Conservation (phyloP, 192 early-diverging fungal species). For the Bifiguratus adelaidae region DNA sequence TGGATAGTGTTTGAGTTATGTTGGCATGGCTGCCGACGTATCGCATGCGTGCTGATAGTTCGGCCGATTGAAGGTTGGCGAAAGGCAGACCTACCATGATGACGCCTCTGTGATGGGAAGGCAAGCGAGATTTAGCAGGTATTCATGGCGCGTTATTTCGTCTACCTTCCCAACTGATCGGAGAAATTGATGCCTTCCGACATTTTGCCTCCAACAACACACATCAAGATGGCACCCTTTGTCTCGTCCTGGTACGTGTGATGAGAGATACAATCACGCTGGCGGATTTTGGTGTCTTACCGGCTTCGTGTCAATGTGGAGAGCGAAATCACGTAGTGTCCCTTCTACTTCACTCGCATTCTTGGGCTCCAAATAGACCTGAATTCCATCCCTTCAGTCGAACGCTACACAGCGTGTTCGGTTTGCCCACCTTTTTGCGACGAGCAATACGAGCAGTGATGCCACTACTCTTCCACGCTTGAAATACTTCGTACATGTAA, state of each 20-base stretch:
- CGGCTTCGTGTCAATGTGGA: constrained; percentile 20
- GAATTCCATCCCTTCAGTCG: not conserved
- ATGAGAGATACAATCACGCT: not conserved
- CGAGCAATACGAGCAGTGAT: constrained; percentile 35
- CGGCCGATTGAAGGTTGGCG: constrained; percentile 64
- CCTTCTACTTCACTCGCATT: constrained; percentile 37
- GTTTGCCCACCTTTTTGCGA: constrained; percentile 42
- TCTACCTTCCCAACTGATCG: constrained; percentile 59
- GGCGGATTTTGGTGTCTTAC: constrained; percentile 4
- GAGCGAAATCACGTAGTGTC: constrained; percentile 48
- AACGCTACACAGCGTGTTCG: not conserved
- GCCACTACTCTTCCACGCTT: constrained; percentile 35
- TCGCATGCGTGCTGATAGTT: constrained; percentile 64
- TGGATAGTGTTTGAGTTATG: constrained; percentile 7
- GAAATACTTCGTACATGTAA: constrained; percentile 52
- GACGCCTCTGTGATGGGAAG: constrained; percentile 40
- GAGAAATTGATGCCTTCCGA: constrained; percentile 93
- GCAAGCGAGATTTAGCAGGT: not conserved
- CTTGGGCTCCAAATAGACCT: constrained; percentile 66
- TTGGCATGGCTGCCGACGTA: constrained; percentile 30
- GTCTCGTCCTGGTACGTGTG: not conserved
- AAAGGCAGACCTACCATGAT: constrained; percentile 88
- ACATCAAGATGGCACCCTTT: constrained; percentile 69
- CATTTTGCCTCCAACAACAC: constrained; percentile 86
- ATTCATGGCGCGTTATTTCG: no score